These are phyloP conservation scores for Yarrowia sp. DNA, from an alignment of 805 yeast genomes.

Conservation along the genomic window DNA sequence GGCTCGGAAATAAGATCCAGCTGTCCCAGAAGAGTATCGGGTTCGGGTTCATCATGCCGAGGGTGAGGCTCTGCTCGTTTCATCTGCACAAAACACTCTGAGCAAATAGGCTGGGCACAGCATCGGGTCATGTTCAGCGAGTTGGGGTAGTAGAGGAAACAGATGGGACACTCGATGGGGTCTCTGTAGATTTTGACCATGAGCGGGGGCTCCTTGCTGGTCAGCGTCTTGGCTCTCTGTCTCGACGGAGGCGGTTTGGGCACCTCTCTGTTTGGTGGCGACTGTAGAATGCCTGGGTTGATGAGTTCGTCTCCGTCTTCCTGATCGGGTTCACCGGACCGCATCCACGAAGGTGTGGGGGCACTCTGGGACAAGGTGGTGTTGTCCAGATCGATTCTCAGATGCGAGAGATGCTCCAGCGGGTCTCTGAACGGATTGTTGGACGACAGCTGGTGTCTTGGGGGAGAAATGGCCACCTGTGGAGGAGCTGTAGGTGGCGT, in stretches of 20 bases:
- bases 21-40: constrained; percentile 35
- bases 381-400: constrained; percentile 17
- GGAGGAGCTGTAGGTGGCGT: constrained; percentile 30
- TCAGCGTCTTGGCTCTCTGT: constrained; percentile 39
- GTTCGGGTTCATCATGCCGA: constrained; percentile 65
- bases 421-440: constrained; percentile 35
- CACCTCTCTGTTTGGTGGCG: constrained; percentile 3
- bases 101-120: constrained; percentile 90
- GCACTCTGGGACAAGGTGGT: constrained; percentile 7
- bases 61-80: constrained; percentile 92
- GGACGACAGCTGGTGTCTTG: constrained; percentile 20
- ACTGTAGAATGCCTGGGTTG: constrained; percentile 23
- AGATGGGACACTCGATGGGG: constrained; percentile 89
- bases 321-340: constrained; percentile 15
- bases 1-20: constrained; percentile 75
- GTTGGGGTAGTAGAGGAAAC: constrained; percentile 85
- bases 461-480: constrained; percentile 27
- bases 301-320: constrained; percentile 30
- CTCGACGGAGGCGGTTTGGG: constrained; percentile 2
- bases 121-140: constrained; percentile 82
- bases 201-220: constrained; percentile 48
- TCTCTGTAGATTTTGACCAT: constrained; percentile 67
- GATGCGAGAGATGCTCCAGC: constrained; percentile 32
- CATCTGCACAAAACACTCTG: constrained; percentile 96
- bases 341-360: constrained; percentile 17